Conservation (phyloP, 345 rosid species). For the Brassica carinata region DNA sequence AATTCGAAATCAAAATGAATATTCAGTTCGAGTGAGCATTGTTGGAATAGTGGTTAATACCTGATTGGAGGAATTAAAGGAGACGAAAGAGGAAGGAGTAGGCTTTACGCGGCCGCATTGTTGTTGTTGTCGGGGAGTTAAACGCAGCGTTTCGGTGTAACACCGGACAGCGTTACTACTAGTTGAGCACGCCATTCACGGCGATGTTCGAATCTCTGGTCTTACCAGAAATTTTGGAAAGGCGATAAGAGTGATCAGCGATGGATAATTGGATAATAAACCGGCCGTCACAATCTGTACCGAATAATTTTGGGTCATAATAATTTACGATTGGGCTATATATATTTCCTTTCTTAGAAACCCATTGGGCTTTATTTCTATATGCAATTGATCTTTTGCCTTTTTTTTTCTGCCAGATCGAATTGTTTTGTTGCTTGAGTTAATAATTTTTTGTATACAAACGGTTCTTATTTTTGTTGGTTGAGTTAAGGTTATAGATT, state of each 20-base stretch:
- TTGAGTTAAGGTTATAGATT: neutral
- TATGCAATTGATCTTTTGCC: neutral
- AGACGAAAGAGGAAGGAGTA: constrained; percentile 38
- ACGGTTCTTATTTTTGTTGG: too few relatives aligned
- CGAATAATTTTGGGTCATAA: neutral
- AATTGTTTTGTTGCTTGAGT: neutral
- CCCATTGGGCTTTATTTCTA: constrained; percentile 31
- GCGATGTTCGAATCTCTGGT: constrained; percentile 24
- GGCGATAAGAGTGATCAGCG: neutral
- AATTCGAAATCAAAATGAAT: neutral
- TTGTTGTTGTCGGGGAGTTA: constrained; percentile 32
- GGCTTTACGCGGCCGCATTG: constrained; percentile 43
- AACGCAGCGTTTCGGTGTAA: constrained; percentile 55
- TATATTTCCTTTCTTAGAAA: neutral
- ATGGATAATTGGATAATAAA: neutral
- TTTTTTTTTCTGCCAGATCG: too few relatives aligned
- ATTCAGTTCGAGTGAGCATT: neutral
- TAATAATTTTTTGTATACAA: too few relatives aligned
- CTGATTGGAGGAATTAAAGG: constrained; percentile 37
- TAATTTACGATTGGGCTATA: neutral
- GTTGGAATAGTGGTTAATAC: constrained; percentile 18
- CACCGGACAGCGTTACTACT: constrained; percentile 45
- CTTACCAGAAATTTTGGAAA: neutral
- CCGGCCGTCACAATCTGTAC: constrained; percentile 7
- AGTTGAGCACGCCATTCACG: constrained; percentile 50